Conservation (phyloP, 164 flowering plant species). For the Aristolochia californica region DNA sequence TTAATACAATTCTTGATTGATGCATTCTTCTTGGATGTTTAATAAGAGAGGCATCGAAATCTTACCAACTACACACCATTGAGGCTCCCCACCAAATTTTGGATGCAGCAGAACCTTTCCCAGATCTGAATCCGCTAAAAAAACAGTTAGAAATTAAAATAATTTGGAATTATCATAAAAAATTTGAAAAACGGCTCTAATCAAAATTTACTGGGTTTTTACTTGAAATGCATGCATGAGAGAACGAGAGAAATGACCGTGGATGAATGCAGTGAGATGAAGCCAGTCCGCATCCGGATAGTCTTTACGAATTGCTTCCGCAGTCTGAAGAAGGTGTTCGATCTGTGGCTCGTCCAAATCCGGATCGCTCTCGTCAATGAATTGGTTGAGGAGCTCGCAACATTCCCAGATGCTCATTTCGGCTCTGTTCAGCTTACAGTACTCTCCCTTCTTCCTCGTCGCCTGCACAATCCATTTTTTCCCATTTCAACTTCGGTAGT, state of each 20-base stretch:
- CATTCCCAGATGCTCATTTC: constrained; percentile 40
- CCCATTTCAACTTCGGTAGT: neutral
- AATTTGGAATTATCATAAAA: neutral
- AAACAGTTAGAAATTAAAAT: neutral
- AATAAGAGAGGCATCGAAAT: too few species aligned
- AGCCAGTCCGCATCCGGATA: constrained; percentile 39
- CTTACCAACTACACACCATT: constrained; percentile 34
- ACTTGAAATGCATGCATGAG: too few species aligned
- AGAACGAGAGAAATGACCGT: constrained; percentile 13
- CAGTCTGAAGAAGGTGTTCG: constrained; percentile 32
- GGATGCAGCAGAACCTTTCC: constrained; percentile 33
- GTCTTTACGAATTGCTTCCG: constrained; percentile 34
- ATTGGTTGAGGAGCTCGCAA: constrained; percentile 32
- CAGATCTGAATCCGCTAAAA: constrained; percentile 16
- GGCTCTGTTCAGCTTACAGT: constrained; percentile 20
- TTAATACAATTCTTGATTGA: too few species aligned
- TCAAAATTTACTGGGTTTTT: too few species aligned
- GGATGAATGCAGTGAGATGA: constrained; percentile 35
- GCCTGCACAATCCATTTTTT: constrained; percentile 10
- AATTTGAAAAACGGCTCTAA: too few species aligned
- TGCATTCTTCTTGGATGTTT: too few species aligned
- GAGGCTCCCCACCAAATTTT: constrained; percentile 26
- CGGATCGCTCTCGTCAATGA: constrained; percentile 34
- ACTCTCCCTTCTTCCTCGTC: constrained; percentile 26
- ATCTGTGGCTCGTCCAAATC: constrained; percentile 41